phyloP scores from a whole-genome alignment of 169 alveolate species.

The Sarcocystis neurona region DNA sequence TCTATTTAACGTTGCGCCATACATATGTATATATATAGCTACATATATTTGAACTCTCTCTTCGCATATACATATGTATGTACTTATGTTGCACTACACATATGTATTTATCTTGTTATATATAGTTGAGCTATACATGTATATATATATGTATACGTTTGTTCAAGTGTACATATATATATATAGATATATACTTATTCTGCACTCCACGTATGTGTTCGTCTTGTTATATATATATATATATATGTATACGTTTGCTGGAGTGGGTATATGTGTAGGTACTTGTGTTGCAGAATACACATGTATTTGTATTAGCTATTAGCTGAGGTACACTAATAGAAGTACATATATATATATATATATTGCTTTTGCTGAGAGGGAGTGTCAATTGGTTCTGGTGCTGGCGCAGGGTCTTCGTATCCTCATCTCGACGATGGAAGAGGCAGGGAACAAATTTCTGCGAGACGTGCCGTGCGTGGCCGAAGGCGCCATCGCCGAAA shows the following conservation, averaged over 20 bases:
- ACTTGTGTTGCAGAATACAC: neutral
- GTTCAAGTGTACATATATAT: neutral
- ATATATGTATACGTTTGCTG: neutral
- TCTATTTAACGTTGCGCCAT: neutral
- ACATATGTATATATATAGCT: neutral
- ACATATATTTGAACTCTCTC: neutral
- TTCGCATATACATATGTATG: neutral
- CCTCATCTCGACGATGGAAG: constrained; percentile 78
- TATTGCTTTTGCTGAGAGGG: neutral
- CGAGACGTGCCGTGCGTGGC: constrained; percentile 83
- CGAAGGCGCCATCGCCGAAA: constrained; percentile 80
- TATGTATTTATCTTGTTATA: too few species aligned
- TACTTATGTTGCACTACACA: neutral
- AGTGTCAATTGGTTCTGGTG: neutral
- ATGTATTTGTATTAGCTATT: neutral
- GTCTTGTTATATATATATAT: neutral
- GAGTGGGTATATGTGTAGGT: neutral
- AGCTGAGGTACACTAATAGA: neutral
- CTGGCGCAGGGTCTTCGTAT: constrained; percentile 69
- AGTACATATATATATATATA: neutral
- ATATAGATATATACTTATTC: neutral
- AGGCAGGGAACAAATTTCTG: constrained; percentile 79
- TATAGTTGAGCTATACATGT: neutral
- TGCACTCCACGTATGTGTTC: too few species aligned
- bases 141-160: too few species aligned